These are phyloP conservation scores for Yueomyces sp. DNA, from an alignment of 805 yeast species.

Conservation along the genomic window DNA sequence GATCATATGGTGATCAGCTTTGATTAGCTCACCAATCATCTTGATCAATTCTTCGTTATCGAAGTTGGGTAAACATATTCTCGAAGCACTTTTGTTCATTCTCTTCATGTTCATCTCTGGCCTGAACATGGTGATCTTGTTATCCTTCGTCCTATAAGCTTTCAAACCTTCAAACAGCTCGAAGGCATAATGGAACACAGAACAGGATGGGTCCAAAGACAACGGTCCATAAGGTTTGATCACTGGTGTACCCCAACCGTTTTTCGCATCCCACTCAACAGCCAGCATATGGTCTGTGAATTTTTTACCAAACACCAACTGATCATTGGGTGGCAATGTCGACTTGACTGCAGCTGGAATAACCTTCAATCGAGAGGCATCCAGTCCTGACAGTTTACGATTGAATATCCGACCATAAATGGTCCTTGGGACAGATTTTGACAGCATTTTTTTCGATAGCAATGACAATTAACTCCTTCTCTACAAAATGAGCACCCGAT, in stretches of 20 bases:
- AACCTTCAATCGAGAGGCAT: slow-evolving; percentile 39
- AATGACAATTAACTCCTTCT: no score
- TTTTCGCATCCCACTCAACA: slow-evolving; percentile 60
- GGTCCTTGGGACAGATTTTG: not conserved
- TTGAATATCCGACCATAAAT: no score
- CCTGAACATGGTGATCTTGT: slow-evolving; percentile 70
- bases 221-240: slow-evolving; percentile 75
- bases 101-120: slow-evolving; percentile 83
- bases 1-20: slow-evolving; percentile 59
- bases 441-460: not conserved
- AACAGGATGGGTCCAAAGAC: slow-evolving; percentile 69
- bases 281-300: slow-evolving; percentile 85
- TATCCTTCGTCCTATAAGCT: slow-evolving; percentile 58
- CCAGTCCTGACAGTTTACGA: slow-evolving; percentile 21
- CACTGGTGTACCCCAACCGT: slow-evolving; percentile 82
- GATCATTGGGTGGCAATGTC: slow-evolving; percentile 39
- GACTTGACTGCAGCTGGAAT: slow-evolving; percentile 36
- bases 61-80: slow-evolving; percentile 80
- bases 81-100: slow-evolving; percentile 77
- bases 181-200: slow-evolving; percentile 88
- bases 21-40: slow-evolving; percentile 60
- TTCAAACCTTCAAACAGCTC: slow-evolving; percentile 93
- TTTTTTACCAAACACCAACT: slow-evolving; percentile 53
- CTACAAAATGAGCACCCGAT: no score
- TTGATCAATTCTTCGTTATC: slow-evolving; percentile 65